phyloP scores from a whole-genome alignment of 78 protist species.

The Planoprotostelium fungivorum region DNA sequence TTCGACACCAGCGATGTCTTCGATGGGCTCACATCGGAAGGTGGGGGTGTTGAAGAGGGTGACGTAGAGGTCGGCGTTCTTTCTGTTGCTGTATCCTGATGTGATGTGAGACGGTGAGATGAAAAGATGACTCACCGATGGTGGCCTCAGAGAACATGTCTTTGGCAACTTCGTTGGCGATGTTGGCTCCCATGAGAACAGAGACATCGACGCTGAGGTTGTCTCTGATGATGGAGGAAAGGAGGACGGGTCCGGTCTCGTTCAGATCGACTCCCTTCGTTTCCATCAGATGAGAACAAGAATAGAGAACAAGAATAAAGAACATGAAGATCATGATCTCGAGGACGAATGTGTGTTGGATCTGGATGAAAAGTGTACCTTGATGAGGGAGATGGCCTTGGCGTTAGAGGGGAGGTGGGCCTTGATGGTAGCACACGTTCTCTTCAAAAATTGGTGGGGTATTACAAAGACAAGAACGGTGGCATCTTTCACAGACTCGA shows the following conservation, averaged over 20 bases:
- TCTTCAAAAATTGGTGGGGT: constrained; percentile 37
- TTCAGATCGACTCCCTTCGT: constrained; percentile 6
- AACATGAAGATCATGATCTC: background rate
- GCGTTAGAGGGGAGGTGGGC: constrained; percentile 6
- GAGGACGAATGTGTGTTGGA: background rate
- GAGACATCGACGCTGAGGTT: constrained; percentile 8
- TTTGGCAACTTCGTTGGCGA: constrained; percentile 67
- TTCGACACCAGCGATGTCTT: constrained; percentile 51
- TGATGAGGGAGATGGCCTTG: constrained; percentile 69
- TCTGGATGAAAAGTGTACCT: constrained; percentile 15
- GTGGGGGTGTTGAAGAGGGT: constrained; percentile 21
- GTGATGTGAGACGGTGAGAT: background rate
- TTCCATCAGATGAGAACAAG: background rate
- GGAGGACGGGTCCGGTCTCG: constrained; percentile 25
- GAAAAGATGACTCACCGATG: background rate
- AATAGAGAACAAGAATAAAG: background rate
- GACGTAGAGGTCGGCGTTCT: constrained; percentile 10
- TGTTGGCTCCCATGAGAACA: constrained; percentile 76
- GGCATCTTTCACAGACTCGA: constrained; percentile 33
- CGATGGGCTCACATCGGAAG: constrained; percentile 41
- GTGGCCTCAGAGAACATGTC: constrained; percentile 70
- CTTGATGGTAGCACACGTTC: constrained; percentile 13
- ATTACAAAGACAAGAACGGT: constrained; percentile 46
- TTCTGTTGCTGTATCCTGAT: constrained; percentile 7
- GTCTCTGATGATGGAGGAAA: constrained; percentile 40